Conservation (phyloP, 2,329 filamentous ascomycete species). For the Metarhizium rileyi region DNA sequence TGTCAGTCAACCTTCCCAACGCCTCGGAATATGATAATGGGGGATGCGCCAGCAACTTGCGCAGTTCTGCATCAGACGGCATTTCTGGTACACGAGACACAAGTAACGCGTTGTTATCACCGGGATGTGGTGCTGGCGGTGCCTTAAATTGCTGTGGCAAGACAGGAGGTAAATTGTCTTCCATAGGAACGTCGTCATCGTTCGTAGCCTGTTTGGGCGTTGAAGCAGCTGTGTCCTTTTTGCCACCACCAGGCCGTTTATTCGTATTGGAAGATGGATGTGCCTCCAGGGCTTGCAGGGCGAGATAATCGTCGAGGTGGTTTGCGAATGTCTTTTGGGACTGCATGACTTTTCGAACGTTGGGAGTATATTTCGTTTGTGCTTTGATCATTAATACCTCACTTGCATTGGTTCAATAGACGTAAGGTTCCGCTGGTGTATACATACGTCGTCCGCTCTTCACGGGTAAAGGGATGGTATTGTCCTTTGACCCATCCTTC, state of each 20-base stretch:
- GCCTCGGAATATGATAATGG: constrained; percentile 61
- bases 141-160: constrained; percentile 24
- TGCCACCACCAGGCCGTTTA: constrained; percentile 19
- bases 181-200: constrained; percentile 18
- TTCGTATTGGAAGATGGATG: constrained; percentile 17
- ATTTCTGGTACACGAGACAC: constrained; percentile 46
- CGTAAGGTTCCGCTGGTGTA: not conserved
- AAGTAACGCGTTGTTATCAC: constrained; percentile 49
- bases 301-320: constrained; percentile 71
- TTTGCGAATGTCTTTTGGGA: constrained; percentile 79
- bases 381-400: constrained; percentile 15
- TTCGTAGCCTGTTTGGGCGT: constrained; percentile 11
- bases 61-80: constrained; percentile 52
- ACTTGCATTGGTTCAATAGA: not conserved
- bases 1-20: constrained; percentile 33
- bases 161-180: constrained; percentile 20
- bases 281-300: constrained; percentile 41
- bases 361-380: constrained; percentile 52
- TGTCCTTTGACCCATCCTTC: constrained; percentile 66
- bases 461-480: constrained; percentile 57
- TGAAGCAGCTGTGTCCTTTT: constrained; percentile 14
- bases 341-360: constrained; percentile 66
- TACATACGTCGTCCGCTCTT: constrained; percentile 36
- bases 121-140: constrained; percentile 30
- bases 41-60: constrained; percentile 51